Base-by-base conservation (phyloP, 306 rosid genomes). In the Elaeagnus macrophylla region DNA sequence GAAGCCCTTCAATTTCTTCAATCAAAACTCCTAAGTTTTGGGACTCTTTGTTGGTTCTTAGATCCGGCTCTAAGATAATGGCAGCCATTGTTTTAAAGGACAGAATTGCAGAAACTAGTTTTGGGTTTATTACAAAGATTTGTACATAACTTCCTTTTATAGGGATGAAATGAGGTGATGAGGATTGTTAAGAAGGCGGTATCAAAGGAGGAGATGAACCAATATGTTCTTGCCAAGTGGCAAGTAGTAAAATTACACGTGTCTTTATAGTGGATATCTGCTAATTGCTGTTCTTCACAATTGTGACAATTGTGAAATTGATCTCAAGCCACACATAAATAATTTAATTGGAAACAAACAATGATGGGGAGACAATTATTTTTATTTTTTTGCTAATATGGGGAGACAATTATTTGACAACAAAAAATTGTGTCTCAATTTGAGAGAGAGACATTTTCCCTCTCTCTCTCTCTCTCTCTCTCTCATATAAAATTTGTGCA, bases 1-100 rank as follows among this genome's bases (percentile, higher is more conserved):
- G 79, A 0, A 89, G 83, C 10, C 95, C 87, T 75, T 75, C 59
- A 42, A 85, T 85, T 76, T 85, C 94, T 54, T 85, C 94, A 56
- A 72, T 50, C 56, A 80, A 66, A 14, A 42, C 49, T 15, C 54
- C 66, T n/a, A 47, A 15, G 10, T 67, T 76, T 37, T 65, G 67
- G 43, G 71, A 53, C 48, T 69, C 69, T 64, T 56, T 73, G 40
- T 46, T 49, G 39, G 42, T 60, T 57, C 58, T 75, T 9, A 72
- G 60, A 39, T 54, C 61, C 43, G 45, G 72, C 38, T 48, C 73
- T 43, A 81, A 60, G 52, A 78, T 54, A 40, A 80, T 67, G 81
- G 85, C 45, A 20, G 86, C 70, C 81, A 75, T 82, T 59, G 7
- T 51, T 63, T 61, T 78, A 61, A 25, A 50, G 42, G 59, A 67